Conservation (phyloP, 768 basidiomycete species). For the Boletus insuetus region DNA sequence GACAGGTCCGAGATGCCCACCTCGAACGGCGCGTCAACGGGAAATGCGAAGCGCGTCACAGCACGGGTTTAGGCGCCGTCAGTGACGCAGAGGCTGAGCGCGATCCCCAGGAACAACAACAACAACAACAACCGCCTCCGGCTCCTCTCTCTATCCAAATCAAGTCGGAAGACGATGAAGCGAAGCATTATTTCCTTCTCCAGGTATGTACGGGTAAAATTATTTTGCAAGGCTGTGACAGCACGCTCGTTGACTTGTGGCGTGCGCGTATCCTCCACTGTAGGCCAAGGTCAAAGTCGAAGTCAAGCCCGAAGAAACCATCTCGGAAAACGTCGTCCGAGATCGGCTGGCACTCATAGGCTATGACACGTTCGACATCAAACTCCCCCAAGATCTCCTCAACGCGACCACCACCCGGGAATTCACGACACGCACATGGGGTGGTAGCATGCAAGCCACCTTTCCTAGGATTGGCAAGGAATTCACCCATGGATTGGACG, state of each 20-base stretch:
- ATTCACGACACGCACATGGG: constrained; percentile 8
- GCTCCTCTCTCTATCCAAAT: neutral
- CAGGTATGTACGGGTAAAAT: neutral
- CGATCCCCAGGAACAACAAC: neutral
- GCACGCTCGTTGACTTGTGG: no score
- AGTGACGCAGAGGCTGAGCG: neutral
- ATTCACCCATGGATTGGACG: constrained; percentile 12
- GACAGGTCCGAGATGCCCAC: neutral
- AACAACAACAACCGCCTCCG: no score
- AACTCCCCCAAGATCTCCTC: constrained; percentile 1
- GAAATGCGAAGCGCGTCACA: no score
- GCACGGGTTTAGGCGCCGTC: no score
- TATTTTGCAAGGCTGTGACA: no score
- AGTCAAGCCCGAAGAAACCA: constrained; percentile 4
- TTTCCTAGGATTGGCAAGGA: constrained; percentile 5
- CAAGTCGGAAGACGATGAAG: constrained; percentile 10
- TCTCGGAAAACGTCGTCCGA: constrained; percentile 5
- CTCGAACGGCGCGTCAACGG: neutral
- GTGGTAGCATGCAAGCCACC: neutral
- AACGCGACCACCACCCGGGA: constrained; percentile 3
- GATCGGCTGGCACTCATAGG: constrained; percentile 4
- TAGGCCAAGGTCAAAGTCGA: constrained; percentile 11
- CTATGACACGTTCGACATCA: constrained; percentile 9
- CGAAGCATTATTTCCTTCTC: neutral
- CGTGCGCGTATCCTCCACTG: no score